Evolutionary conservation across 306 rosid genomes (phyloP), one percentile per base, ranked within the genome.

Genomic region (Citrullus amarus): DNA sequence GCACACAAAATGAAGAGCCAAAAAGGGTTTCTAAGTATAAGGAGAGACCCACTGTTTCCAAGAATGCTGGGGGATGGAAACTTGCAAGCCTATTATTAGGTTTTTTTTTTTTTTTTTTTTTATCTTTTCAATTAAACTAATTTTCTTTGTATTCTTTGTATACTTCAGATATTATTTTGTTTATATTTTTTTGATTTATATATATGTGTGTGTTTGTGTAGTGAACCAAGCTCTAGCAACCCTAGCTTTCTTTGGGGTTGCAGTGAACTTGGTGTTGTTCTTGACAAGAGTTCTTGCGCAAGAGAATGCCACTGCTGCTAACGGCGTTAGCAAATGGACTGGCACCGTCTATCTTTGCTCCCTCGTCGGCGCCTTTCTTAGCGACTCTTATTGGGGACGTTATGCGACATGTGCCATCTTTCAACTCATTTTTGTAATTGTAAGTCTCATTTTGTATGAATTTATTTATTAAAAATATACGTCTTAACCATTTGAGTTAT

Each of bases 301-400:
- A 85, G 85, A 83, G 65, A 87, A 48, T 38, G 89, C 90, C 5
- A 48, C 22, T 1, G 92, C 92, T 44, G 92, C 92, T 2, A 89
- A 89, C 30, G 81, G 51, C 36, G 90, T 89, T 1, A 87, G 92
- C 87, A 76, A 71, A 65, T 89, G 92, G 90, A 89, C 90, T 0
- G 92, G 92, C 79, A 89, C 90, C 0, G 92, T 89, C 41, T 87
- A 89, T 72, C 79, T 89, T 6, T 89, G 76, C 80, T 89, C 92
- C 10, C 81, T 89, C 0, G 16, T 87, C 0, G 92, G 92, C 36
- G 92, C 92, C 9, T 87, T 89, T 58, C 86, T 89, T 7, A 89
- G 92, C 43, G 92, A 89, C 71, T 89, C 92, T 3, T 89, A 89
- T 15, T 87, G 87, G 88, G 92, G 92, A n/a, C 86, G 92, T 18